A percentile compares a stretch with the other conserved stretches of the same genome.
Evolutionary conservation across 139 green algal species (phyloP).

Genomic region (Pseudopediastrum boryanum): DNA sequence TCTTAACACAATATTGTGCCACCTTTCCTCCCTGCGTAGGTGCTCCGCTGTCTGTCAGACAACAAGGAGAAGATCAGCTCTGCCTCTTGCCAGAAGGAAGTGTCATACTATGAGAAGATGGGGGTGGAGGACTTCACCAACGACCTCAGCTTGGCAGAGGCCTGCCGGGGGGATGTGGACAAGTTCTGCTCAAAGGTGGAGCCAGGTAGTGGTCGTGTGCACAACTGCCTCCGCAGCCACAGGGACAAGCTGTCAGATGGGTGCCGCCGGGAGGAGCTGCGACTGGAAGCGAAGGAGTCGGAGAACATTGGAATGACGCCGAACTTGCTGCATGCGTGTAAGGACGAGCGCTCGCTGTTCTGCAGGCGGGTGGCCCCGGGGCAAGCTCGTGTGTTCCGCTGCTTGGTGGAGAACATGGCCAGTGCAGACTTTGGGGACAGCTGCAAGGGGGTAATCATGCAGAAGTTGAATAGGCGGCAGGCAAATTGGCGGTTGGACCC

Average conservation of each 20-base stretch:
- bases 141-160: slow-evolving; percentile 68
- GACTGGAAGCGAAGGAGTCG: slow-evolving; percentile 57
- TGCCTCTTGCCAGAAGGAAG: slow-evolving; percentile 77
- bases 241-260: slow-evolving; percentile 51
- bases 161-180: slow-evolving; percentile 70
- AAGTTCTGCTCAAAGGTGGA: slow-evolving; percentile 63
- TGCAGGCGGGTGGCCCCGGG: slow-evolving; percentile 64
- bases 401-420: slow-evolving; percentile 61
- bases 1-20: not conserved
- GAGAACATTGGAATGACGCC: slow-evolving; percentile 63
- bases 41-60: slow-evolving; percentile 82
- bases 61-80: slow-evolving; percentile 67
- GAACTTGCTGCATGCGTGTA: slow-evolving; percentile 48
- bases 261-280: slow-evolving; percentile 73
- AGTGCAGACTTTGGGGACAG: slow-evolving; percentile 54
- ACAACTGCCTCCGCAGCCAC: slow-evolving; percentile 75
- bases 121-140: slow-evolving; percentile 63
- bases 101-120: slow-evolving; percentile 83
- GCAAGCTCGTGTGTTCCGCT: slow-evolving; percentile 57
- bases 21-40: slow-evolving; percentile 11
- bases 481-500: slow-evolving; percentile 82
- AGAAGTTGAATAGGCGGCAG: slow-evolving; percentile 39
- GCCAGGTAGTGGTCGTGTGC: slow-evolving; percentile 64
- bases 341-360: slow-evolving; percentile 68
- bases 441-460: slow-evolving; percentile 48